phyloP scores from a whole-genome alignment of 225 moss, liverwort and hornwort species.

The Physcomitrellopsis africana region DNA sequence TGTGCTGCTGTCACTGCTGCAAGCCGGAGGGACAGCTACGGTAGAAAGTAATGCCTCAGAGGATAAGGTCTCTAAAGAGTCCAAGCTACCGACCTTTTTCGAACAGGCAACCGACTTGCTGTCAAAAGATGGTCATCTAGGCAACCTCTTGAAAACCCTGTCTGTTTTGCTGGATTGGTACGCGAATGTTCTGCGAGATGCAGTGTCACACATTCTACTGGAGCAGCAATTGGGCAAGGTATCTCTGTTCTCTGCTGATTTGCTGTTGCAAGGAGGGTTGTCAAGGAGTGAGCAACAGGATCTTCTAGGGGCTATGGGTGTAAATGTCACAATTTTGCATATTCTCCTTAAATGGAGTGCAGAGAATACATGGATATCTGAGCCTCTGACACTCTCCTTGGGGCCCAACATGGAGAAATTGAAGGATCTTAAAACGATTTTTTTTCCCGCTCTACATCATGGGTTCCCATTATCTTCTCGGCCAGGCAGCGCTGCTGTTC shows the following conservation, averaged over 20 bases:
- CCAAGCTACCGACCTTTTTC: constrained; percentile 43
- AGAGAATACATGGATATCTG: constrained; percentile 71
- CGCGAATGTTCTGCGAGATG: constrained; percentile 66
- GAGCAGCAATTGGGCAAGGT: constrained; percentile 61
- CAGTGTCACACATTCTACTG: constrained; percentile 69
- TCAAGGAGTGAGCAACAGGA: constrained; percentile 79
- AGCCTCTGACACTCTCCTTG: constrained; percentile 60
- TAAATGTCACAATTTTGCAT: constrained; percentile 62
- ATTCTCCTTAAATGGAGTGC: constrained; percentile 75
- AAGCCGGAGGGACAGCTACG: constrained; percentile 50
- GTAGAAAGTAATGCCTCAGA: constrained; percentile 29
- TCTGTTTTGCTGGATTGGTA: constrained; percentile 75
- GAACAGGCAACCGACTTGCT: constrained; percentile 42
- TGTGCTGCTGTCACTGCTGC: constrained; percentile 80
- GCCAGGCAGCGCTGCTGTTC: constrained; percentile 91
- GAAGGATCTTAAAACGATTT: constrained; percentile 63
- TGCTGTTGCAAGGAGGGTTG: constrained; percentile 76
- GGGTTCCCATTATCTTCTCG: constrained; percentile 85
- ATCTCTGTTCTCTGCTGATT: constrained; percentile 57
- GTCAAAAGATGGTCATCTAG: constrained; percentile 54
- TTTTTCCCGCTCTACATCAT: constrained; percentile 79
- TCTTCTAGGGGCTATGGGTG: constrained; percentile 71
- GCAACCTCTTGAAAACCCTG: constrained; percentile 59
- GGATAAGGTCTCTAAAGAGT: constrained; percentile 12
- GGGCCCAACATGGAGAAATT: constrained; percentile 56